These are phyloP conservation scores for Ananas comosus DNA, from an alignment of 176 grass and related monocot species.

Conservation along the genomic window DNA sequence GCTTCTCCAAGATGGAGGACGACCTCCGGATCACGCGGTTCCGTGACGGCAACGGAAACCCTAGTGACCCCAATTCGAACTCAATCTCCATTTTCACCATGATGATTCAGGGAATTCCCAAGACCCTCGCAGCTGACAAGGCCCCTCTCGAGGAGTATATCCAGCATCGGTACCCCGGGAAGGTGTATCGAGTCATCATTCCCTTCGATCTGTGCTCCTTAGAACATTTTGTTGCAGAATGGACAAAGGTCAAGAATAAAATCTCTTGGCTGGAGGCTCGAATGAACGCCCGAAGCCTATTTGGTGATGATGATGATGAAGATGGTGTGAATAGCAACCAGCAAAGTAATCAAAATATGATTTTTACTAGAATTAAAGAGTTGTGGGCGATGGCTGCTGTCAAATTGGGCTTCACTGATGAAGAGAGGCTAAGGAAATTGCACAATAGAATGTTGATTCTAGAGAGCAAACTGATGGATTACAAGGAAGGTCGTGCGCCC, in stretches of 20 bases:
- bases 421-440: constrained; percentile 62
- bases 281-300: constrained; percentile 47
- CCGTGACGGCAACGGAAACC: constrained; percentile 89
- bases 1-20: constrained; percentile 81
- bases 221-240: constrained; percentile 53
- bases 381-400: constrained; percentile 27
- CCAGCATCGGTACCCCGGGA: constrained; percentile 89
- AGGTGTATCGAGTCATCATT: constrained; percentile 70
- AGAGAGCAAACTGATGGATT: constrained; percentile 60
- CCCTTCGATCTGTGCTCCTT: constrained; percentile 79
- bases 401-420: constrained; percentile 72
- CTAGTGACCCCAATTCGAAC: constrained; percentile 73
- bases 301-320: constrained; percentile 16
- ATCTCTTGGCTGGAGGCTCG: constrained; percentile 87
- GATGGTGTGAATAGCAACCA: not conserved
- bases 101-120: constrained; percentile 96
- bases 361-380: constrained; percentile 50
- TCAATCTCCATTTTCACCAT: constrained; percentile 87
- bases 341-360: constrained; percentile 26
- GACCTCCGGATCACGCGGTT: constrained; percentile 84
- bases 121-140: constrained; percentile 58
- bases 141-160: constrained; percentile 77
- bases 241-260: constrained; percentile 56
- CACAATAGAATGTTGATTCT: constrained; percentile 65
- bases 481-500: constrained; percentile 53